phyloP scores from a whole-genome alignment of 108 stramenopile genomes.

The Pseudonitzschia multistriata region DNA sequence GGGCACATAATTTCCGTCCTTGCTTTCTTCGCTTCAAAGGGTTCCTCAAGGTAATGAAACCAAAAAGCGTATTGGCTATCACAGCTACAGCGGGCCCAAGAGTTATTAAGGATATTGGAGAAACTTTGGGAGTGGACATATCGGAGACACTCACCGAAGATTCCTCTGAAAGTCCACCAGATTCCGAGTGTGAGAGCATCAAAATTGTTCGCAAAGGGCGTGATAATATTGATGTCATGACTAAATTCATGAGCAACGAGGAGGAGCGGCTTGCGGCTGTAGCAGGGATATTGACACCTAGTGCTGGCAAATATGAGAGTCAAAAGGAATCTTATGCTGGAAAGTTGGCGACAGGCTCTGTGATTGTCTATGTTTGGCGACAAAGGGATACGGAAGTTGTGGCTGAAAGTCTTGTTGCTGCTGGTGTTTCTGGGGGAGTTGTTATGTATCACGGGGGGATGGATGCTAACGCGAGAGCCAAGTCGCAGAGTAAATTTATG shows the following conservation, averaged over 20 bases:
- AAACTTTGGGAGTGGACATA: slow-evolving; percentile 55
- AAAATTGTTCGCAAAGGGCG: slow-evolving; percentile 66
- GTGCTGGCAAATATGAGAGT: slow-evolving; percentile 3
- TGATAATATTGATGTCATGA: slow-evolving; percentile 85
- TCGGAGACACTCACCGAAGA: slow-evolving; percentile 10
- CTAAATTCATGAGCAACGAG: slow-evolving; percentile 45
- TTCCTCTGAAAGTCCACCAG: neutral
- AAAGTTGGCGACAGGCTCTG: slow-evolving; percentile 62
- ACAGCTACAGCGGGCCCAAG: slow-evolving; percentile 90
- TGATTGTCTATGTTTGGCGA: slow-evolving; percentile 92
- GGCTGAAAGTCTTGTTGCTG: slow-evolving; percentile 63
- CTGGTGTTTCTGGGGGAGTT: slow-evolving; percentile 65
- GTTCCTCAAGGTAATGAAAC: slow-evolving; percentile 62
- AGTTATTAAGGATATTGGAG: slow-evolving; percentile 83
- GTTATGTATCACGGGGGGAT: slow-evolving; percentile 89
- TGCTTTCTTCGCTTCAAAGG: slow-evolving; percentile 79
- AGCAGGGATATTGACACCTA: slow-evolving; percentile 58
- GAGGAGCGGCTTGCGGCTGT: slow-evolving; percentile 61
- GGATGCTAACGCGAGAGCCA: slow-evolving; percentile 65
- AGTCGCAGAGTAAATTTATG: slow-evolving; percentile 82
- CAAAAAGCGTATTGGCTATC: slow-evolving; percentile 81
- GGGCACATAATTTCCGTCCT: slow-evolving; percentile 98
- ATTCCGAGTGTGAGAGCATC: slow-evolving; percentile 36
- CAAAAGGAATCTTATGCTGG: slow-evolving; percentile 38
- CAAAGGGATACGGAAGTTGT: slow-evolving; percentile 85